Percentiles rank a stretch among this genome's conserved stretches.
Evolutionary conservation across 1,139 yeast species (phyloP).

Genomic region (Meyerozyma sp.): DNA sequence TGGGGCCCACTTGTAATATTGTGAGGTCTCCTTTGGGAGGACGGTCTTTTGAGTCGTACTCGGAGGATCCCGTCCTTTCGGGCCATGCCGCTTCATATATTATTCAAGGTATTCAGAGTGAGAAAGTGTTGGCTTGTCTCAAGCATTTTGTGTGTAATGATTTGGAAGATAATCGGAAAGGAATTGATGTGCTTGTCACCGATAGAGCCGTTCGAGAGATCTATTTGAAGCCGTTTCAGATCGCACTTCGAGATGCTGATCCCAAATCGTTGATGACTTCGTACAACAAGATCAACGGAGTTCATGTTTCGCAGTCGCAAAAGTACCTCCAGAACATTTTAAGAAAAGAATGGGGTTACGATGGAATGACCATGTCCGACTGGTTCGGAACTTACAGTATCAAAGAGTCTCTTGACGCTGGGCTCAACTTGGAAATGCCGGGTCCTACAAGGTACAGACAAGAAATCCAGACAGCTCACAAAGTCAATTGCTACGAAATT

Average conservation of each 20-base stretch:
- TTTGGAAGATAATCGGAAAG: slow-evolving; percentile 50
- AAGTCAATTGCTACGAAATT: slow-evolving; percentile 25
- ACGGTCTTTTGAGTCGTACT: slow-evolving; percentile 58
- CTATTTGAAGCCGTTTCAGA: slow-evolving; percentile 57
- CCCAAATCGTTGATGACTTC: slow-evolving; percentile 56
- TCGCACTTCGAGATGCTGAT: slow-evolving; percentile 45
- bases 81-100: slow-evolving; percentile 48
- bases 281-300: slow-evolving; percentile 56
- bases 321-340: slow-evolving; percentile 39
- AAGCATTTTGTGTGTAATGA: slow-evolving; percentile 62
- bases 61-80: slow-evolving; percentile 56
- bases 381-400: slow-evolving; percentile 59
- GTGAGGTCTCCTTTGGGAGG: slow-evolving; percentile 62
- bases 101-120: slow-evolving; percentile 50
- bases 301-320: slow-evolving; percentile 45
- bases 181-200: slow-evolving; percentile 43
- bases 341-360: slow-evolving; percentile 52
- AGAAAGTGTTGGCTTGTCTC: slow-evolving; percentile 50
- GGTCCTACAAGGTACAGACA: slow-evolving; percentile 51
- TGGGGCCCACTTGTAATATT: slow-evolving; percentile 53
- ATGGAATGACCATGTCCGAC: slow-evolving; percentile 55
- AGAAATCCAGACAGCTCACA: slow-evolving; percentile 29
- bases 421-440: slow-evolving; percentile 63
- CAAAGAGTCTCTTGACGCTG: slow-evolving; percentile 44
- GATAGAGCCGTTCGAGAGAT: slow-evolving; percentile 59